Evolutionary conservation across 257 asterid species (phyloP).

Genomic region (Rehmannia glutinosa): DNA sequence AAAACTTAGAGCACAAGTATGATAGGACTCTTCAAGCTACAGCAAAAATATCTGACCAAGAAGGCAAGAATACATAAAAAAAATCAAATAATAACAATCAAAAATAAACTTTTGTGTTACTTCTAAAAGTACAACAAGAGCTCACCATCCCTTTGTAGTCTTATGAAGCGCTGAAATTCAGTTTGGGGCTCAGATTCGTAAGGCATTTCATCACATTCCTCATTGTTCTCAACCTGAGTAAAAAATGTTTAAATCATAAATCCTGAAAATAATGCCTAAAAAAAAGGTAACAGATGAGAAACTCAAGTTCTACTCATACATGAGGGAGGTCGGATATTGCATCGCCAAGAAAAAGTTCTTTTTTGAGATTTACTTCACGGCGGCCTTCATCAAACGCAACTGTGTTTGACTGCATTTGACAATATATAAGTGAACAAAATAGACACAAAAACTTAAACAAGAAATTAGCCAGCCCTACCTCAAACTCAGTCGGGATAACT

Average conservation of each 20-base stretch:
- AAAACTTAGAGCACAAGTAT: no score
- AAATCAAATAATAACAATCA: no score
- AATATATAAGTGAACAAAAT: neutral
- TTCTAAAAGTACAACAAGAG: neutral
- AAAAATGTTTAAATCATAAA: neutral
- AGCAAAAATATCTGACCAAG: no score
- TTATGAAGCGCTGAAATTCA: constrained; percentile 59
- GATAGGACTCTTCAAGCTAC: no score
- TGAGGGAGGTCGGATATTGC: constrained; percentile 79
- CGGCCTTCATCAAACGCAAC: constrained; percentile 50
- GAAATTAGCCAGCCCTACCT: constrained; percentile 30
- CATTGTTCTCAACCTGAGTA: constrained; percentile 55
- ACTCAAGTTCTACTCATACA: constrained; percentile 29
- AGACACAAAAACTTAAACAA: neutral
- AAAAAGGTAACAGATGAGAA: neutral
- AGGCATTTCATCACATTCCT: constrained; percentile 53
- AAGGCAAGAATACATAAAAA: no score
- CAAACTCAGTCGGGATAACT: constrained; percentile 54
- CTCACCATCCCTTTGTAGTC: constrained; percentile 60
- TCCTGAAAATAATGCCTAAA: neutral
- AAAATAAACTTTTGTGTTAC: no score
- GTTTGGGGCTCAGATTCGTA: constrained; percentile 40
- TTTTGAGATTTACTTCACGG: constrained; percentile 20
- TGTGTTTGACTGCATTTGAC: constrained; percentile 33
- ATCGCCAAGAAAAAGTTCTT: constrained; percentile 57